Conservation (phyloP, 1,139 yeast species). For the Lipomyces yarrowii region DNA sequence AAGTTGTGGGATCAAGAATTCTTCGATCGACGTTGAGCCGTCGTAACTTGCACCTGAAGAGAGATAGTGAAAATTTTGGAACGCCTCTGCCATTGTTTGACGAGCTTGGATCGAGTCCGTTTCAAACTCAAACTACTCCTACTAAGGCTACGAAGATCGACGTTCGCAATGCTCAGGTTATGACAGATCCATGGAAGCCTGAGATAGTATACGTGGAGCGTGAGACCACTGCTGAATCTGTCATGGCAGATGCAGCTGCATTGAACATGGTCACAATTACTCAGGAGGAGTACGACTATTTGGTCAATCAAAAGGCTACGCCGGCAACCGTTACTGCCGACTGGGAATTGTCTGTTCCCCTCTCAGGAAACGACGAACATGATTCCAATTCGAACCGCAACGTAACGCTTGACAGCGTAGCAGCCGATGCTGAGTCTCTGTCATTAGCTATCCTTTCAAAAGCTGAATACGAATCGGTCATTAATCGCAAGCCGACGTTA, state of each 20-base stretch:
- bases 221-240: slow-evolving; percentile 1
- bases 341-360: background rate
- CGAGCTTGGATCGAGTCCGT: slow-evolving; percentile 26
- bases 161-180: slow-evolving; percentile 10
- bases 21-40: slow-evolving; percentile 11
- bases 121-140: slow-evolving; percentile 11
- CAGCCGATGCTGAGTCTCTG: slow-evolving; percentile 16
- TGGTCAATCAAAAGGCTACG: slow-evolving; percentile 12
- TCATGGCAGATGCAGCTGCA: slow-evolving; percentile 16
- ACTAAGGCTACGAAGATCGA: slow-evolving; percentile 6
- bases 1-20: slow-evolving; percentile 21
- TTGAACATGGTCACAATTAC: slow-evolving; percentile 13
- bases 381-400: slow-evolving; percentile 2
- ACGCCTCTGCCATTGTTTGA: slow-evolving; percentile 25
- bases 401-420: background rate
- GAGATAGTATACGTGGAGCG: slow-evolving; percentile 5
- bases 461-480: slow-evolving; percentile 6
- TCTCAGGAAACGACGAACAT: slow-evolving; percentile 2
- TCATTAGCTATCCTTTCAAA: slow-evolving; percentile 11
- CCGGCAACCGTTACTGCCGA: slow-evolving; percentile 13
- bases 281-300: slow-evolving; percentile 6
- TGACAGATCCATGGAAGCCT: slow-evolving; percentile 25
- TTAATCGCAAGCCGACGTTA: background rate
- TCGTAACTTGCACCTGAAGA: slow-evolving; percentile 6
- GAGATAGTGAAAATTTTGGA: slow-evolving; percentile 25